Conservation (phyloP, 2,329 filamentous ascomycete species). For the Fusarium incarnatum region DNA sequence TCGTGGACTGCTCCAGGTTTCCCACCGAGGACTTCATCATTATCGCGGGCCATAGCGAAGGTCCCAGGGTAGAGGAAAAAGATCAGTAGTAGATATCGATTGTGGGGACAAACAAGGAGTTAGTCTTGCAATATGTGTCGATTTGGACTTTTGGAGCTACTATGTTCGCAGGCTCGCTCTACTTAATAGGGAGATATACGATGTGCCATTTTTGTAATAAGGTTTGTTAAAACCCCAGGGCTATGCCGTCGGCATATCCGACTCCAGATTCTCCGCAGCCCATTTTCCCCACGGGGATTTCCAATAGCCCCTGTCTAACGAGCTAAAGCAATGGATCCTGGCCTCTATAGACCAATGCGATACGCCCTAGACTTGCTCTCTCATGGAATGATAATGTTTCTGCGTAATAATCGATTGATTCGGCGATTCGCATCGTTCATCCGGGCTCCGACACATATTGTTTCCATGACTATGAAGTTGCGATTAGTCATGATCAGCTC, state of each 20-base stretch:
- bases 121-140: background rate
- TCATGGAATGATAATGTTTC: background rate
- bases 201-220: background rate
- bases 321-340: background rate
- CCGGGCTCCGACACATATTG: background rate
- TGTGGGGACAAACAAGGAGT: background rate
- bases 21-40: background rate
- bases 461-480: background rate
- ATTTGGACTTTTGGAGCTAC: background rate
- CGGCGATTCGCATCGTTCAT: background rate
- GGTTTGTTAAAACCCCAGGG: background rate
- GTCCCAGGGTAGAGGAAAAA: background rate
- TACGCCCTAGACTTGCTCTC: background rate
- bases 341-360: background rate
- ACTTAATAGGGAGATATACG: background rate
- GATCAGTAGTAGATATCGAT: background rate
- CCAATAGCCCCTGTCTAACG: background rate
- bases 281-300: background rate
- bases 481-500: background rate
- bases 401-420: background rate
- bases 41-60: background rate
- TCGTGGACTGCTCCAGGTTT: conserved; percentile 2
- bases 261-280: conserved; percentile 1
- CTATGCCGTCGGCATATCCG: conserved; percentile 4
- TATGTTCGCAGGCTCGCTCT: background rate